Conservation (phyloP, 768 basidiomycete species). For the Leucosporidium scottii region DNA sequence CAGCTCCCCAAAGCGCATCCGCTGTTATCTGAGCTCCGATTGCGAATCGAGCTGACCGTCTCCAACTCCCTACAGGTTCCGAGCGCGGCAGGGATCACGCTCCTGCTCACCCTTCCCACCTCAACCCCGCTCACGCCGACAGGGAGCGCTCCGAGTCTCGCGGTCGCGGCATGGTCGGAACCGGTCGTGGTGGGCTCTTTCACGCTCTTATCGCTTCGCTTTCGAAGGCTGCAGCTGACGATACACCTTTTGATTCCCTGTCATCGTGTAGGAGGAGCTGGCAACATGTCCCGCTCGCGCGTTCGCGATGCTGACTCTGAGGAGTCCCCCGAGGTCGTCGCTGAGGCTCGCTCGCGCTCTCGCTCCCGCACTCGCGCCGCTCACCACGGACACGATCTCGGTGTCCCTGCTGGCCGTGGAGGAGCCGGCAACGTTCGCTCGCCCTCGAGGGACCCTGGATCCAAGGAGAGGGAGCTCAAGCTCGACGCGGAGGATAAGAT, state of each 20-base stretch:
- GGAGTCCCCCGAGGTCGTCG: constrained; percentile 11
- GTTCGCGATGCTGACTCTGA: constrained; percentile 15
- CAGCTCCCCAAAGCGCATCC: no score
- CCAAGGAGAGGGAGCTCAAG: not conserved
- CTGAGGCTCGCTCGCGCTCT: constrained; percentile 22
- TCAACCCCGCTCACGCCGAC: constrained; percentile 22
- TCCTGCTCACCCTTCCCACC: constrained; percentile 3
- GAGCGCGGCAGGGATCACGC: no score
- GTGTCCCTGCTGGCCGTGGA: constrained; percentile 19
- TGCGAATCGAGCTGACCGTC: no score
- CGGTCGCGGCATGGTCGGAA: constrained; percentile 16
- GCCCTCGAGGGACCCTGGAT: not conserved
- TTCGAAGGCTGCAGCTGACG: not conserved
- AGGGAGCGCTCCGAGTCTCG: not conserved
- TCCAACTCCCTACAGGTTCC: no score
- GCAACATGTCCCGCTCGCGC: constrained; percentile 33
- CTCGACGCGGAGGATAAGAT: constrained; percentile 7
- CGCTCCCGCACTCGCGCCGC: constrained; percentile 23
- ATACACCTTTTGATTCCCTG: not conserved
- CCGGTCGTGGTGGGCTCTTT: constrained; percentile 18
- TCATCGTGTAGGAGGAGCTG: constrained; percentile 19
- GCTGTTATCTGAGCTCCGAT: no score
- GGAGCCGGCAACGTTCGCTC: constrained; percentile 25
- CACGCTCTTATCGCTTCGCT: not conserved
- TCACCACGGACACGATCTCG: constrained; percentile 24